Conservation (phyloP, 164 flowering plant genomes). For the Stephania yunnanensis region DNA sequence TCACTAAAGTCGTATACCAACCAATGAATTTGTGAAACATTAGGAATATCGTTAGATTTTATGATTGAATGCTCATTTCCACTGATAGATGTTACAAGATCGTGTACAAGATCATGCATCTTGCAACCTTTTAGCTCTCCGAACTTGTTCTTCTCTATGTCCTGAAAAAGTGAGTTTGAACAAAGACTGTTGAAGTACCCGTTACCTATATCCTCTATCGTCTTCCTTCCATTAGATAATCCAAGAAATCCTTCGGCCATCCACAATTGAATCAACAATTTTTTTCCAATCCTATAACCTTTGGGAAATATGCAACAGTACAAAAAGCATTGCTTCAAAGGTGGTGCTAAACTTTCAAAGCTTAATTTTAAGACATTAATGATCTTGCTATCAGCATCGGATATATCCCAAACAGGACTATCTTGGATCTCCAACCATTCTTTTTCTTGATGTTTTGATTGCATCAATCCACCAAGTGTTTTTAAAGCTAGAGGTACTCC, state of each 20-base stretch:
- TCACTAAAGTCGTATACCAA: not conserved
- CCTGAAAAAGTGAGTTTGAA: not conserved
- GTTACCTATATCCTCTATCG: not conserved
- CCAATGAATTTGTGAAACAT: not conserved
- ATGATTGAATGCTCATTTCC: not conserved
- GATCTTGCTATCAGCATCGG: not conserved
- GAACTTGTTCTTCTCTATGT: not conserved
- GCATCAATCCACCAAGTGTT: not conserved
- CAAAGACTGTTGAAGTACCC: not conserved
- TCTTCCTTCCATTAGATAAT: not conserved
- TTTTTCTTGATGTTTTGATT: not conserved
- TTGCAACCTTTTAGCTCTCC: not conserved
- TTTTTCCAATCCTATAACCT: not conserved
- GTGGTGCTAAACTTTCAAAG: not conserved
- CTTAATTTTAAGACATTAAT: not conserved
- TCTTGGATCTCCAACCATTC: not conserved
- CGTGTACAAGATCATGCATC: constrained; percentile 2
- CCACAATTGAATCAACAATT: not conserved
- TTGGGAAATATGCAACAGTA: not conserved
- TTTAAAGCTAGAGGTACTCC: not conserved
- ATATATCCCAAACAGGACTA: not conserved
- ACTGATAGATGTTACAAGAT: not conserved
- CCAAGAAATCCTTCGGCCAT: not conserved
- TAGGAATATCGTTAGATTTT: not conserved
- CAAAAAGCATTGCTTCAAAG: not conserved